Evolutionary conservation across 2,329 filamentous ascomycete species (phyloP).

Genomic region (Cladosporium sp.): DNA sequence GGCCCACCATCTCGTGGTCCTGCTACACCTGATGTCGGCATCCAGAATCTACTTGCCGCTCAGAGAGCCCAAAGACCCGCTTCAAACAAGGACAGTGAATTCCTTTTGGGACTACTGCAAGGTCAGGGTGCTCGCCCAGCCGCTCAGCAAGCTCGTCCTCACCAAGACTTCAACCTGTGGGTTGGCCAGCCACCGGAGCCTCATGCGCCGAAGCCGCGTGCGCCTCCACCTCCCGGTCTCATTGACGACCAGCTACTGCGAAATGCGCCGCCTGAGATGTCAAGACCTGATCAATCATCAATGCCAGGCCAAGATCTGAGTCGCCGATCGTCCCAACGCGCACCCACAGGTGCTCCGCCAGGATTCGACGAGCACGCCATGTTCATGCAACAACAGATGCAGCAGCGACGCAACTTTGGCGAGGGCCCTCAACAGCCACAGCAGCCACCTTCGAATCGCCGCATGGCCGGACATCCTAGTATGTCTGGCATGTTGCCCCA

Average conservation of each 20-base stretch:
- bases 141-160: constrained; percentile 28
- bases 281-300: constrained; percentile 18
- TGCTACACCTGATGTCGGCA: constrained; percentile 29
- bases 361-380: constrained; percentile 32
- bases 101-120: constrained; percentile 76
- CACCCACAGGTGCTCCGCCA: constrained; percentile 23
- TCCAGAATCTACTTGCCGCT: constrained; percentile 35
- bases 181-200: constrained; percentile 30
- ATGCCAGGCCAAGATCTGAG: constrained; percentile 18
- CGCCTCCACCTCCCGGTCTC: constrained; percentile 30
- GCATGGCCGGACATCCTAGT: constrained; percentile 26
- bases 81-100: constrained; percentile 65
- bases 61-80: constrained; percentile 37
- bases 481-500: constrained; percentile 28
- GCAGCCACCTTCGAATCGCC: constrained; percentile 16
- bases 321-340: constrained; percentile 27
- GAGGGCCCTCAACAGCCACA: constrained; percentile 22
- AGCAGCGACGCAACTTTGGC: constrained; percentile 22
- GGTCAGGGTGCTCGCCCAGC: constrained; percentile 31
- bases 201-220: constrained; percentile 35
- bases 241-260: constrained; percentile 34
- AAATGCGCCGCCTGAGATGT: constrained; percentile 20
- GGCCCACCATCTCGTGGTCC: constrained; percentile 21
- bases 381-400: constrained; percentile 22
- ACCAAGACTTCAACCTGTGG: constrained; percentile 32